Conservation (phyloP, 129 eudicot genomes). For the Centaurea solstitialis region DNA sequence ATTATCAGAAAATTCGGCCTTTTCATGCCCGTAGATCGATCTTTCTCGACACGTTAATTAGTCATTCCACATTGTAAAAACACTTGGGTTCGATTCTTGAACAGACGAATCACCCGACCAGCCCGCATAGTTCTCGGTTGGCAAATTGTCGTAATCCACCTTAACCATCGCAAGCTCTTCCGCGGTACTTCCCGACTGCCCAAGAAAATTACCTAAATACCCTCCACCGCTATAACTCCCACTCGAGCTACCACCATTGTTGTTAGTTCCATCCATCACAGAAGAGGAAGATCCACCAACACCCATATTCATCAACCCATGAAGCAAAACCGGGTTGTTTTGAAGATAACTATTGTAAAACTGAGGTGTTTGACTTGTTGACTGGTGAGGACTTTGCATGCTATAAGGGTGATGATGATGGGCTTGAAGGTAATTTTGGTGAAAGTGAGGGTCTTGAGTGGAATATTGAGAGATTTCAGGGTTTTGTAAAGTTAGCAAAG, state of each 20-base stretch:
- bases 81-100: constrained; percentile 73
- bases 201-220: constrained; percentile 57
- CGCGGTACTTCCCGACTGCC: constrained; percentile 43
- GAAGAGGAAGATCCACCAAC: constrained; percentile 64
- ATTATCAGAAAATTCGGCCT: constrained; percentile 32
- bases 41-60: constrained; percentile 35
- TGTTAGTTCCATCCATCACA: constrained; percentile 52
- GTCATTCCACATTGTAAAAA: constrained; percentile 98
- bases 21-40: constrained; percentile 21
- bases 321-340: constrained; percentile 68
- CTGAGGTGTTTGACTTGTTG: constrained; percentile 42
- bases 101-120: constrained; percentile 81
- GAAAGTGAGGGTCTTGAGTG: constrained; percentile 50
- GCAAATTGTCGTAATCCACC: constrained; percentile 82
- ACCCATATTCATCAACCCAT: constrained; percentile 84
- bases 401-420: constrained; percentile 72
- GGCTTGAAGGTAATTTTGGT: constrained; percentile 65
- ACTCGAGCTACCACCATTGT: constrained; percentile 61
- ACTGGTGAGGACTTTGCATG: constrained; percentile 48
- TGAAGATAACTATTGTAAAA: constrained; percentile 59
- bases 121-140: constrained; percentile 57
- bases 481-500: constrained; percentile 78
- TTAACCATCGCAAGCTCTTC: constrained; percentile 69
- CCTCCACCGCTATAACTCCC: constrained; percentile 55
- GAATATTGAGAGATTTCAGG: constrained; percentile 59